Percentiles rank a stretch among this genome's conserved stretches.
These are phyloP conservation scores for Suillus discolor DNA, from an alignment of 768 basidiomycete species.

Conservation along the genomic window DNA sequence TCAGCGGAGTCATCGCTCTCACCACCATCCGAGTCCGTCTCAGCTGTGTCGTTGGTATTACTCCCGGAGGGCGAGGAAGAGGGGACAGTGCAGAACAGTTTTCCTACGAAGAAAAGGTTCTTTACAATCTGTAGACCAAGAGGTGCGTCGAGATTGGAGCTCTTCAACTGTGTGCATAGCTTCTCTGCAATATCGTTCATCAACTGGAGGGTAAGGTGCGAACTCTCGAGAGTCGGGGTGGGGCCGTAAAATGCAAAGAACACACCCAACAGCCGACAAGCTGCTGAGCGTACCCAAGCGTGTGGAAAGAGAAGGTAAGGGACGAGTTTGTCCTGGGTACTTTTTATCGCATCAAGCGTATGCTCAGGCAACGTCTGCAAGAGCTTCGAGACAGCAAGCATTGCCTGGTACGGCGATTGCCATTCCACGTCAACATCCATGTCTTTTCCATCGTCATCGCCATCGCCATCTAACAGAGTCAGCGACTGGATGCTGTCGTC, in stretches of 20 bases:
- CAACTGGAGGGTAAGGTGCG: constrained; percentile 53
- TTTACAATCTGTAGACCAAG: constrained; percentile 88
- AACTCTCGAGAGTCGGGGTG: constrained; percentile 14
- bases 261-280: constrained; percentile 74
- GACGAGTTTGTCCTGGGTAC: constrained; percentile 67
- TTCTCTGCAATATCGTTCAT: constrained; percentile 77
- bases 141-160: constrained; percentile 70
- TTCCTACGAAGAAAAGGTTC: constrained; percentile 91
- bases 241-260: constrained; percentile 55
- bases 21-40: constrained; percentile 29
- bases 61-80: constrained; percentile 18
- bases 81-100: constrained; percentile 65
- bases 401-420: constrained; percentile 81
- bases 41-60: constrained; percentile 31
- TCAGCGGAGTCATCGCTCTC: constrained; percentile 19
- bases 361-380: constrained; percentile 57
- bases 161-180: constrained; percentile 77
- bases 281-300: constrained; percentile 87
- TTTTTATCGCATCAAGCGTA: constrained; percentile 43
- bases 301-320: constrained; percentile 85
- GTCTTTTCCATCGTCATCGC: constrained; percentile 43
- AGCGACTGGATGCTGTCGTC: constrained; percentile 44
- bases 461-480: constrained; percentile 31
- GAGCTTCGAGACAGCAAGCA: constrained; percentile 67
- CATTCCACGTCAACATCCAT: constrained; percentile 69